Base-by-base conservation (phyloP, 768 basidiomycete genomes). In the Lenzites betulinus region DNA sequence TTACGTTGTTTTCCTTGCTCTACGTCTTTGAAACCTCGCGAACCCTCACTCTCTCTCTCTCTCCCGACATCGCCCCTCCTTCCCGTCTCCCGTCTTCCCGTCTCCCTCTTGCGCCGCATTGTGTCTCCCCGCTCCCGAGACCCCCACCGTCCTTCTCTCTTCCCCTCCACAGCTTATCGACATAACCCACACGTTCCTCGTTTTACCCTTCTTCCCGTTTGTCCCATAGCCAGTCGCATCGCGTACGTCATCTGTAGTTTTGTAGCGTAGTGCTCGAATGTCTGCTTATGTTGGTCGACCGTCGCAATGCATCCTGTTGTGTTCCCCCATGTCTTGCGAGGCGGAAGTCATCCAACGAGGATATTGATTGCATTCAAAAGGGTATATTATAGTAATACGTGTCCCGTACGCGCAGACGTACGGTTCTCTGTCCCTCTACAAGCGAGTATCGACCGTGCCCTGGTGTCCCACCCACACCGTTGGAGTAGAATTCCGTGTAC, bases 261-360 rank as follows among this genome's bases (percentile, higher is more conserved):
- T 73, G 72, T 73, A 73, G 71, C 69, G 67, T 73, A 73, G 70
- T 65, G 64, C 64, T 64, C 62, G 59, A 64, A 60, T 63, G 63
- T 64, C 59, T 62, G 51, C 47, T 44, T 64, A 64, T 67, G 58
- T 58, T 57, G 61, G 59, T 66, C 59, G 54, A 55, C 58, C 51
- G 54, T 69, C 68, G 56, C 59, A 59, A 55, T 64, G 38, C 57
- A 62, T 54, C 47, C 38, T 59, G 60, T 55, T 60, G 55, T 63
- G 36, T 55, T 46, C 42, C 56, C 50, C 36, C 36, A 54, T 3
- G 4, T 8, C n/a, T 22, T 8, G 33, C 18, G 49, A 12, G 18
- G n/a, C n/a, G 33, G 3, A 9, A 38, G 3, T 18, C 49, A 6
- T 8, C n/a, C 18, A 36, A 18, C 15, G n/a, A 36, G 18, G 49